These are phyloP conservation scores for Stachybotrys chlorohalonatus DNA, from an alignment of 2,329 filamentous ascomycete species.

Conservation along the genomic window DNA sequence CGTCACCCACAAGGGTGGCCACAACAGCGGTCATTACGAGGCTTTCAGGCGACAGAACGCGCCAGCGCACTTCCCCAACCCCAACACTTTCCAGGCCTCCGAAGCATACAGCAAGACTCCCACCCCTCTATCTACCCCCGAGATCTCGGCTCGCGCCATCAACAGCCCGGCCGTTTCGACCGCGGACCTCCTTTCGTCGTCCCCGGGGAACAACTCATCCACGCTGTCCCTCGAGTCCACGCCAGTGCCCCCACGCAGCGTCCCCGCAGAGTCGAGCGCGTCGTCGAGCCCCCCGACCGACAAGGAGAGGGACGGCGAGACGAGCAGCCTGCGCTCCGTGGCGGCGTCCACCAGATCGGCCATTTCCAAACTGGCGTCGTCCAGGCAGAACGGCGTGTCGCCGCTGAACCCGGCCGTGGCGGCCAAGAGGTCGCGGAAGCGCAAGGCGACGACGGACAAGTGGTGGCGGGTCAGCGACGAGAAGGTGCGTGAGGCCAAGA, in stretches of 20 bases:
- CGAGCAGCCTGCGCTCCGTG: constrained; percentile 45
- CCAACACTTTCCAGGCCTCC: constrained; percentile 67
- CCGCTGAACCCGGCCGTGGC: constrained; percentile 10
- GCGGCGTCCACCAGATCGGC: constrained; percentile 47
- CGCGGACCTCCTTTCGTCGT: constrained; percentile 34
- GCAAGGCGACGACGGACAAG: constrained; percentile 50
- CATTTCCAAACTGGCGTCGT: constrained; percentile 37
- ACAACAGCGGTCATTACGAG: constrained; percentile 95
- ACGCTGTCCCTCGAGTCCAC: constrained; percentile 28
- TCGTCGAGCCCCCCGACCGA: constrained; percentile 15
- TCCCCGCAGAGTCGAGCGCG: constrained; percentile 16
- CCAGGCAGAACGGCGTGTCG: constrained; percentile 17
- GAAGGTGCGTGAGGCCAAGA: constrained; percentile 91
- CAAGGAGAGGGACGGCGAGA: constrained; percentile 35
- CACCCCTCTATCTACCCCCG: constrained; percentile 41
- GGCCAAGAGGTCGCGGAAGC: constrained; percentile 39
- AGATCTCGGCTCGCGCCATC: constrained; percentile 25
- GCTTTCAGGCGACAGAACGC: constrained; percentile 83
- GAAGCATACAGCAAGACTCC: constrained; percentile 61
- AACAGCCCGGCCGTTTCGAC: constrained; percentile 37
- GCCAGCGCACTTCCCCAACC: constrained; percentile 72
- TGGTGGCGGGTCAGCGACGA: constrained; percentile 99
- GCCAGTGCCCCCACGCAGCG: constrained; percentile 19
- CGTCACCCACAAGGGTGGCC: constrained; percentile 90
- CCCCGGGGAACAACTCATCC: constrained; percentile 22